Evolutionary conservation across 805 yeast species (phyloP).

Genomic region (Metschnikowia arizonensis): DNA sequence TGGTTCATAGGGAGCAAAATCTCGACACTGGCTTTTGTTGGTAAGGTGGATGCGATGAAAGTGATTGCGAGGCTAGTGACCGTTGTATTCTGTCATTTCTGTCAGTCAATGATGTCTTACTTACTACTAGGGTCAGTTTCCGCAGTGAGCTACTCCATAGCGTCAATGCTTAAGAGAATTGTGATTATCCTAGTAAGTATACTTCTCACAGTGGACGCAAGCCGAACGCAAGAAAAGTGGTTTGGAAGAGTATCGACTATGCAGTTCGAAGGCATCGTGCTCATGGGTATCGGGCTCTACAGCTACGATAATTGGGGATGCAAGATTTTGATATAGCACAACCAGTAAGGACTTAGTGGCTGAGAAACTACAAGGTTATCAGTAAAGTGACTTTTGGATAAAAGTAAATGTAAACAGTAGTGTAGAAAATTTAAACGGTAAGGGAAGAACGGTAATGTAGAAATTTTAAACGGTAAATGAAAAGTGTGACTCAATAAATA

Average conservation of each 20-base stretch:
- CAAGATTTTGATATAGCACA: background rate
- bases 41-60: conserved; percentile 13
- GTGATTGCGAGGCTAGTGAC: conserved; percentile 50
- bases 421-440: too few relatives aligned
- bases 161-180: conserved; percentile 84
- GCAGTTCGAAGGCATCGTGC: conserved; percentile 47
- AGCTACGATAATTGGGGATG: conserved; percentile 64
- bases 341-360: background rate
- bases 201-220: conserved; percentile 44
- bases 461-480: too few relatives aligned
- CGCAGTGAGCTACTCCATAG: conserved; percentile 81
- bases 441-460: too few relatives aligned
- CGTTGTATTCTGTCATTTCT: conserved; percentile 73
- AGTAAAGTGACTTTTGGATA: background rate
- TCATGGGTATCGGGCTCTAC: conserved; percentile 55
- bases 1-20: conserved; percentile 2
- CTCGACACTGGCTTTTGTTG: conserved; percentile 15
- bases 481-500: background rate
- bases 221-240: conserved; percentile 18
- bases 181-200: conserved; percentile 78
- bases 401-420: too few relatives aligned
- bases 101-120: conserved; percentile 77
- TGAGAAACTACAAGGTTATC: background rate
- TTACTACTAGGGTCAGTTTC: conserved; percentile 77
- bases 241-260: conserved; percentile 37